A percentile compares a stretch with the other conserved stretches of the same genome.
Conservation (phyloP, 2,329 filamentous ascomycete species). For the Pestalotiopsis sp. region DNA sequence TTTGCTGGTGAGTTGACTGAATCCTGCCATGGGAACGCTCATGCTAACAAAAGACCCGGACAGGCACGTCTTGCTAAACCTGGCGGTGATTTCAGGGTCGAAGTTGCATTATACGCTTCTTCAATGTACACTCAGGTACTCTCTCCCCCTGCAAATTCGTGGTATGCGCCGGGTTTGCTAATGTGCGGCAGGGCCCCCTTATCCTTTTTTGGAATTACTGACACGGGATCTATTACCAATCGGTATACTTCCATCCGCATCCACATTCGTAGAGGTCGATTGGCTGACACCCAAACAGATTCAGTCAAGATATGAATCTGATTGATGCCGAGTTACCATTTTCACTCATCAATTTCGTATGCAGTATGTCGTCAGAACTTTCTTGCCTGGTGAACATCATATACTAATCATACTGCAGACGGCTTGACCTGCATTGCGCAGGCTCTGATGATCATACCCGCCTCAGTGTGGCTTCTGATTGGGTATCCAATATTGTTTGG, state of each 20-base stretch:
- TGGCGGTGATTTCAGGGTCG: slow-evolving; percentile 13
- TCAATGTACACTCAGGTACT: slow-evolving; percentile 12
- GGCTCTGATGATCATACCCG: slow-evolving; percentile 14
- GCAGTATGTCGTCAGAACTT: neutral
- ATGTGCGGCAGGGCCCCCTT: slow-evolving; percentile 32
- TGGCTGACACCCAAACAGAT: slow-evolving; percentile 22
- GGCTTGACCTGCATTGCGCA: slow-evolving; percentile 33
- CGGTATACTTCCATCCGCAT: slow-evolving; percentile 28
- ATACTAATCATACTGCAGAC: slow-evolving; percentile 25
- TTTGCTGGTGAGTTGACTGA: slow-evolving; percentile 9
- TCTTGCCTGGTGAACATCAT: neutral
- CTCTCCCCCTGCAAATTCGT: neutral
- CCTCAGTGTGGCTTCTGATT: slow-evolving; percentile 13
- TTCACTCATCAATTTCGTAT: slow-evolving; percentile 8
- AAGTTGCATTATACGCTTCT: slow-evolving; percentile 15
- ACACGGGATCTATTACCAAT: slow-evolving; percentile 27
- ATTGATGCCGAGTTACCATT: slow-evolving; percentile 8
- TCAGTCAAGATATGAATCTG: slow-evolving; percentile 13
- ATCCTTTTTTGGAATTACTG: slow-evolving; percentile 6
- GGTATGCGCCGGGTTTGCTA: slow-evolving; percentile 4
- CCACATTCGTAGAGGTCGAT: neutral
- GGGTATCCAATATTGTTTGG: slow-evolving; percentile 18
- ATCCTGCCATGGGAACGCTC: neutral
- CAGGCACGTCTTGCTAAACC: slow-evolving; percentile 15
- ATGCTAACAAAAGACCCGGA: neutral